phyloP scores from a whole-genome alignment of 306 rosid genomes.

The Herpetospermum pedunculosum region DNA sequence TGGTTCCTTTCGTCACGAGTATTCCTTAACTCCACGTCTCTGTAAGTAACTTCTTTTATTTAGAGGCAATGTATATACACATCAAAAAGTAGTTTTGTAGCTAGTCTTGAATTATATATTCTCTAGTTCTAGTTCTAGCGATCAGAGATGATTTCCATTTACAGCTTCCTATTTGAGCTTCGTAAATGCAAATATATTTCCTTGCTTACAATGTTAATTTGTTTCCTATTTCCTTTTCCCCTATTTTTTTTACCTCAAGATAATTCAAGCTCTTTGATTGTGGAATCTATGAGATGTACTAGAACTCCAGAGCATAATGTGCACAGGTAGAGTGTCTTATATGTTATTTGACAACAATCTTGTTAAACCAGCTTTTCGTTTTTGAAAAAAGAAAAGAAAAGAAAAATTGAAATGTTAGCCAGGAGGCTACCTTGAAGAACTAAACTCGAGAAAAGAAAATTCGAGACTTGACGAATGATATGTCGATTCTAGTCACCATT shows the following conservation, averaged over 20 bases:
- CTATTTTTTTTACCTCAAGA: not conserved
- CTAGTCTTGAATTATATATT: not conserved
- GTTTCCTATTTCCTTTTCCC: not conserved
- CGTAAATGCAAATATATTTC: not conserved
- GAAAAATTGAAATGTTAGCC: not conserved
- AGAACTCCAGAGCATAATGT: not conserved
- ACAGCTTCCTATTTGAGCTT: not conserved
- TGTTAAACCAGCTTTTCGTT: not conserved
- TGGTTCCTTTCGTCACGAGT: conserved; percentile 82
- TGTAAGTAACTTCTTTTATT: not conserved
- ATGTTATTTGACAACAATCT: not conserved
- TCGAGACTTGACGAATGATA: not conserved
- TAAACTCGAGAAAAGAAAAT: too few relatives aligned
- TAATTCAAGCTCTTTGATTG: not conserved
- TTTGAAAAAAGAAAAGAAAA: not conserved
- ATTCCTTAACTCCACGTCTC: conserved; percentile 22
- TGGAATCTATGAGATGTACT: not conserved
- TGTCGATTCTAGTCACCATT: not conserved
- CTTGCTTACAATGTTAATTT: not conserved
- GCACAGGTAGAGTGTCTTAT: not conserved
- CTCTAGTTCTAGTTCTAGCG: not conserved
- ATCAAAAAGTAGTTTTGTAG: conserved; percentile 1
- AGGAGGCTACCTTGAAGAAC: too few relatives aligned
- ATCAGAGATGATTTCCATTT: not conserved
- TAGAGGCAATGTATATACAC: not conserved